Evolutionary conservation across 75 land plant genomes (phyloP).

Genomic region (Selaginella moellendorffii): DNA sequence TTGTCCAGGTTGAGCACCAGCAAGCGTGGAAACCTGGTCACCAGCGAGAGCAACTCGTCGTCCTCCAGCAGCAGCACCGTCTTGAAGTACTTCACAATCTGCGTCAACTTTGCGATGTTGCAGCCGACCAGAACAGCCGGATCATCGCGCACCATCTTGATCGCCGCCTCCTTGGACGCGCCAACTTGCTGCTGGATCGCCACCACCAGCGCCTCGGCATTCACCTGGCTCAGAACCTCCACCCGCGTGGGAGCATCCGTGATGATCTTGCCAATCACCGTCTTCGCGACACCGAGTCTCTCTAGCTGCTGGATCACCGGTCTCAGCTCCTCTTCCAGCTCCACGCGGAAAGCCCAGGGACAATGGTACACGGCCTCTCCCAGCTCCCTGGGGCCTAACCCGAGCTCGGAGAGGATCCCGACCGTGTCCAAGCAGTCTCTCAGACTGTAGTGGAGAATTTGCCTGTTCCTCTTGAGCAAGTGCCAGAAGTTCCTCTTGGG

Average conservation of each 20-base stretch:
- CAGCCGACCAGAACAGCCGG: not conserved
- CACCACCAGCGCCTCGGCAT: not conserved
- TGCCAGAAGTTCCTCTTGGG: not conserved
- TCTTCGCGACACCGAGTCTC: not conserved
- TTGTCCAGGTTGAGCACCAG: slow-evolving; percentile 1
- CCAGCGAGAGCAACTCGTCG: not conserved
- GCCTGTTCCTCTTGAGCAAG: not conserved
- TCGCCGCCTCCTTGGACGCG: not conserved
- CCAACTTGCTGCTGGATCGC: not conserved
- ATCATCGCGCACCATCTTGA: not conserved
- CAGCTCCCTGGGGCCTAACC: not conserved
- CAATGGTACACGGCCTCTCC: not conserved
- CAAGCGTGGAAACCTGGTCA: not conserved
- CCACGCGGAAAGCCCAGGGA: not conserved
- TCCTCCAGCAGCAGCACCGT: not conserved
- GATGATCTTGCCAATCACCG: not conserved
- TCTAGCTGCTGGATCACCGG: not conserved
- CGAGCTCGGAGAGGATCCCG: not conserved
- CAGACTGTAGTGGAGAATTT: not conserved
- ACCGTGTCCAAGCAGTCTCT: not conserved
- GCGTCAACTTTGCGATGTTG: not conserved
- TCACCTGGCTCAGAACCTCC: not conserved
- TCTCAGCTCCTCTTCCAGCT: slow-evolving; percentile 1
- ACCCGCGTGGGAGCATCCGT: not conserved
- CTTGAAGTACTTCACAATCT: not conserved